Evolutionary conservation across 1,284 basidiomycete genomes (phyloP).

Genomic region (Paramarasmius palmivorus): DNA sequence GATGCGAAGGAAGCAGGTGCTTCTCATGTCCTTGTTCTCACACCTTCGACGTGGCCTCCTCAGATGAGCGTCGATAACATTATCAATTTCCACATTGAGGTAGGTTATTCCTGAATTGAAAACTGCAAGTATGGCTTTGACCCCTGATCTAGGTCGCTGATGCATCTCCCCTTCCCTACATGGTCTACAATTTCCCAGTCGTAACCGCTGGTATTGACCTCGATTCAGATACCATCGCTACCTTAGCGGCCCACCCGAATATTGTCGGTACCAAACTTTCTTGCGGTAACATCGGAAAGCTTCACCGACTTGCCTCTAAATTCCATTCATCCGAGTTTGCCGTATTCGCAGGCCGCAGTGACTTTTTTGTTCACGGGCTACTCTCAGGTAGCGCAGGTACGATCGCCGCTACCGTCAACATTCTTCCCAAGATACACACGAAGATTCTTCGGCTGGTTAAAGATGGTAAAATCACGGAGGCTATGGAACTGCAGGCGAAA

Average conservation of each 20-base stretch:
- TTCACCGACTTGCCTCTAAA: conserved; percentile 68
- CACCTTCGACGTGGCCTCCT: conserved; percentile 67
- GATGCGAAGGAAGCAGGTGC: conserved; percentile 85
- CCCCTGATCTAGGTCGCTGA: conserved; percentile 65
- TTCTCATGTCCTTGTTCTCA: conserved; percentile 73
- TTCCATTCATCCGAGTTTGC: conserved; percentile 57
- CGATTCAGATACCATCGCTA: conserved; percentile 77
- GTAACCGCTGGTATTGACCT: conserved; percentile 86
- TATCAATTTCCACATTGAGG: conserved; percentile 64
- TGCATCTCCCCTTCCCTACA: conserved; percentile 78
- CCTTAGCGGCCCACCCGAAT: conserved; percentile 79
- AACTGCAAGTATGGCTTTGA: too few species aligned
- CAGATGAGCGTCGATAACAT: conserved; percentile 65
- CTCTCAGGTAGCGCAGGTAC: conserved; percentile 67
- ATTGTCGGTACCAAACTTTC: conserved; percentile 90
- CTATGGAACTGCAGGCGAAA: conserved; percentile 67
- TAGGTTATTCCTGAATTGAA: conserved; percentile 25
- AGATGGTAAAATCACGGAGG: conserved; percentile 62
- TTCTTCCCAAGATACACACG: conserved; percentile 74
- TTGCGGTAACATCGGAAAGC: conserved; percentile 84
- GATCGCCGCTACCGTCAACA: conserved; percentile 77
- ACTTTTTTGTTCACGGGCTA: conserved; percentile 69
- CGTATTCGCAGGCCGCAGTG: conserved; percentile 64
- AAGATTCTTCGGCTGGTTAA: conserved; percentile 61
- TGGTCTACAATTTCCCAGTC: conserved; percentile 90